Conservation (phyloP, 2,329 filamentous ascomycete species). For the Stachybotrys chartarum region DNA sequence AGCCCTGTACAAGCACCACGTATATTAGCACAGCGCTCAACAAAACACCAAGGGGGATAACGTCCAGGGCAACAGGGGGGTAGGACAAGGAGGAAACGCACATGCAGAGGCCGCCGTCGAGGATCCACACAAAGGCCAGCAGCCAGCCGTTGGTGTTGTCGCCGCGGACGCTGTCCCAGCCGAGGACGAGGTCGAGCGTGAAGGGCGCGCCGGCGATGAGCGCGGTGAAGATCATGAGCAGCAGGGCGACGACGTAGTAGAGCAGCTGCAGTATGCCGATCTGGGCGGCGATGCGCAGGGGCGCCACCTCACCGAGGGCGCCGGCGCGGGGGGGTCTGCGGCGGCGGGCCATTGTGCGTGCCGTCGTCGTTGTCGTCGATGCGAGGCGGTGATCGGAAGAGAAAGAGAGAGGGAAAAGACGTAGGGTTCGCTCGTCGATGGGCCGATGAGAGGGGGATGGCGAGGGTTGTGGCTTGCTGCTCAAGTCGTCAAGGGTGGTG, state of each 20-base stretch:
- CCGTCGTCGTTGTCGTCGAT: not conserved
- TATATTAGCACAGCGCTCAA: not conserved
- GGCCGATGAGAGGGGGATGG: not conserved
- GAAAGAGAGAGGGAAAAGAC: not conserved
- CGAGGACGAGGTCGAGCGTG: slow-evolving; percentile 45
- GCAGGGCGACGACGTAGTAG: slow-evolving; percentile 44
- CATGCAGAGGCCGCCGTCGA: slow-evolving; percentile 49
- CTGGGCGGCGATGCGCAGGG: slow-evolving; percentile 51
- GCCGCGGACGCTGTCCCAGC: slow-evolving; percentile 51
- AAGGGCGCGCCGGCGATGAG: slow-evolving; percentile 52
- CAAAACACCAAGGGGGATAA: not conserved
- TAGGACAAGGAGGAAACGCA: slow-evolving; percentile 17
- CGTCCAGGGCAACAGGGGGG: too few relatives aligned
- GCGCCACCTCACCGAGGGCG: slow-evolving; percentile 54
- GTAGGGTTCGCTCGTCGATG: not conserved
- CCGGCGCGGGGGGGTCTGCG: slow-evolving; percentile 52
- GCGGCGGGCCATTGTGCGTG: slow-evolving; percentile 41
- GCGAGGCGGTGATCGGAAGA: not conserved
- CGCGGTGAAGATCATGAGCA: slow-evolving; percentile 50
- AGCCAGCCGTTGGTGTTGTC: slow-evolving; percentile 58
- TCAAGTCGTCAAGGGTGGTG: not conserved
- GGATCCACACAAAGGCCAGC: slow-evolving; percentile 48
- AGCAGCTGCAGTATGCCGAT: slow-evolving; percentile 49
- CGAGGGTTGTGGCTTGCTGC: not conserved
- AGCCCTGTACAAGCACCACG: slow-evolving; percentile 48